These are phyloP conservation scores for Phlebopus sp. DNA, from an alignment of 1,284 basidiomycete genomes.

Conservation along the genomic window DNA sequence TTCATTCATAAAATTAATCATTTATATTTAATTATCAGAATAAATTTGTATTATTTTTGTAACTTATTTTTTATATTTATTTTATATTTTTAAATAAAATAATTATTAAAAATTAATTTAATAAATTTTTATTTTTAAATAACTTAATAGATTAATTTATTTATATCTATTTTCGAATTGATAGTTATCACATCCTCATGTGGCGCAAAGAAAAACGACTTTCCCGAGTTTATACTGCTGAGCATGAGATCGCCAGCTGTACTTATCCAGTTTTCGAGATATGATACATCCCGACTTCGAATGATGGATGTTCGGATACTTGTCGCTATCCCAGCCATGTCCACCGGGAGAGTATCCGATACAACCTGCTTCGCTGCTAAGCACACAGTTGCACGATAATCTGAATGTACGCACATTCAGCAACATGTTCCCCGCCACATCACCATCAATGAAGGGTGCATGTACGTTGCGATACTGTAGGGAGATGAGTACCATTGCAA, in stretches of 20 bases:
- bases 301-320: slow-evolving; percentile 27
- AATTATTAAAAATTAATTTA: too few relatives aligned
- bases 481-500: not conserved
- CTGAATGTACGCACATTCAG: slow-evolving; percentile 24
- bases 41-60: too few relatives aligned
- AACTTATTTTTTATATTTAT: too few relatives aligned
- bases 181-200: slow-evolving; percentile 20
- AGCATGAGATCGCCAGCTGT: slow-evolving; percentile 29
- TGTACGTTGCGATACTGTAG: slow-evolving; percentile 27
- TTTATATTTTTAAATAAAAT: too few relatives aligned
- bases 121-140: too few relatives aligned
- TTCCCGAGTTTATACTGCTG: slow-evolving; percentile 22
- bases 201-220: slow-evolving; percentile 20
- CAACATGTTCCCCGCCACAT: slow-evolving; percentile 28
- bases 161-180: too few relatives aligned
- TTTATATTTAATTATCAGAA: too few relatives aligned
- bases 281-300: slow-evolving; percentile 16
- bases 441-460: slow-evolving; percentile 17
- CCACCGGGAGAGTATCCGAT: slow-evolving; percentile 10
- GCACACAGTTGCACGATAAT: not conserved
- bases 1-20: too few relatives aligned
- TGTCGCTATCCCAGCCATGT: slow-evolving; percentile 20
- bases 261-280: slow-evolving; percentile 26
- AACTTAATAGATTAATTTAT: too few relatives aligned
- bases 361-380: slow-evolving; percentile 14